Evolutionary conservation across 805 yeast genomes (phyloP).

Genomic region (Lipomyces sp.): DNA sequence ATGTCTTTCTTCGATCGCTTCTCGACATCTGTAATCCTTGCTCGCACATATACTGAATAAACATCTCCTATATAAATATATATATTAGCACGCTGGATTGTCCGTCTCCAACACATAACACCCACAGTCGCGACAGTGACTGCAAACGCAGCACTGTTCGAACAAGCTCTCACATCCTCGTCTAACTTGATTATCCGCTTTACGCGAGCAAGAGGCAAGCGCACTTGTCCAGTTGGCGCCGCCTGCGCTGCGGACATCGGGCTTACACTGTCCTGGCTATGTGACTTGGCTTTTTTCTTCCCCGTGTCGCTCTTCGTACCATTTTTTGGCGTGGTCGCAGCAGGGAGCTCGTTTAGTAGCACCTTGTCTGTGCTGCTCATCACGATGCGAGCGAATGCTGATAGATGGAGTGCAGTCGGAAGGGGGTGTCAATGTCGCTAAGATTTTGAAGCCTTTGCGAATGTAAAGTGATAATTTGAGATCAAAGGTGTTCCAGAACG

Average conservation of each 20-base stretch:
- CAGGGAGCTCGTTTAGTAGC: background rate
- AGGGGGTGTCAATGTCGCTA: background rate
- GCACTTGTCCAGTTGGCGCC: conserved; percentile 21
- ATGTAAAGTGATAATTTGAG: too few species aligned
- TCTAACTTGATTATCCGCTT: conserved; percentile 39
- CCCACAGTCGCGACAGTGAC: conserved; percentile 40
- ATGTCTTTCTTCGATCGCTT: conserved; percentile 35
- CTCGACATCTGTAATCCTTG: conserved; percentile 35
- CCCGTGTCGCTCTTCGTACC: background rate
- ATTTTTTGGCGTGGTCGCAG: background rate
- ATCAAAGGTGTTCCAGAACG: background rate
- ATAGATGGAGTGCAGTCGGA: background rate
- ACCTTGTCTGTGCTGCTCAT: background rate
- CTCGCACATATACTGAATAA: conserved; percentile 37
- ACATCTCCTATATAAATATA: conserved; percentile 31
- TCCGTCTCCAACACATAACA: background rate
- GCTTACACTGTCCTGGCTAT: background rate
- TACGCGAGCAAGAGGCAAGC: conserved; percentile 39
- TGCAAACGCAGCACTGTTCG: conserved; percentile 39
- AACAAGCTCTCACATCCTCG: conserved; percentile 38
- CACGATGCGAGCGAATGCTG: background rate
- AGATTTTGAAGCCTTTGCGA: too few species aligned
- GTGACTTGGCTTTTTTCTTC: conserved; percentile 2
- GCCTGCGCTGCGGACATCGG: background rate
- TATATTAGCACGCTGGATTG: background rate